A percentile compares a stretch with the other conserved stretches of the same genome.
phyloP scores from a whole-genome alignment of 73 alveolate genomes.

The Paraurostyla sp. region DNA sequence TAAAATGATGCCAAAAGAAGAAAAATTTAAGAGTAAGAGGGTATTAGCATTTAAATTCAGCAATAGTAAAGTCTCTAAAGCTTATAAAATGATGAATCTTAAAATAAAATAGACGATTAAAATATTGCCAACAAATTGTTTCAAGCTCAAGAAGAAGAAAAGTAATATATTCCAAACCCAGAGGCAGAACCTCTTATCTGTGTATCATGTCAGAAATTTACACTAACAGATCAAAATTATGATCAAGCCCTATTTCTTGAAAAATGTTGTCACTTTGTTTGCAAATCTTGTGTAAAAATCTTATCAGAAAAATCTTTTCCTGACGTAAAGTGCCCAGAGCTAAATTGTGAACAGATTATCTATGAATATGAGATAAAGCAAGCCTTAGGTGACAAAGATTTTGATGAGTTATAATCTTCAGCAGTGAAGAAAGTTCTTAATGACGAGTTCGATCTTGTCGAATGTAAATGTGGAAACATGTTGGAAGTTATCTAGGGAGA shows the following conservation, averaged over 20 bases:
- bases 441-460: conserved; percentile 49
- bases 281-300: conserved; percentile 7
- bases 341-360: not conserved
- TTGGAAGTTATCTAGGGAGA: conserved; percentile 78
- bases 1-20: too few species aligned
- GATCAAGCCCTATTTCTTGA: not conserved
- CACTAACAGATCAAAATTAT: not conserved
- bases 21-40: too few species aligned
- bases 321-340: conserved; percentile 17
- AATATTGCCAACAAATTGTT: too few species aligned
- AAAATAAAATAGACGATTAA: too few species aligned
- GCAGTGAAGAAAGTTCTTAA: conserved; percentile 12
- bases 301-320: not conserved
- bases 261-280: not conserved
- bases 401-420: conserved; percentile 50
- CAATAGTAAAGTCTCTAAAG: too few species aligned
- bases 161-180: too few species aligned
- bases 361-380: not conserved
- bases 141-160: too few species aligned
- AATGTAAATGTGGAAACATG: conserved; percentile 79
- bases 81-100: too few species aligned
- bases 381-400: conserved; percentile 64
- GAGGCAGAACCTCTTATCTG: too few species aligned
- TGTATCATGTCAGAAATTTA: too few species aligned
- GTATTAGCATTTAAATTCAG: too few species aligned